Base-by-base conservation (phyloP, 1,284 basidiomycete genomes). In the Pseudomicrostroma phylloplanum region DNA sequence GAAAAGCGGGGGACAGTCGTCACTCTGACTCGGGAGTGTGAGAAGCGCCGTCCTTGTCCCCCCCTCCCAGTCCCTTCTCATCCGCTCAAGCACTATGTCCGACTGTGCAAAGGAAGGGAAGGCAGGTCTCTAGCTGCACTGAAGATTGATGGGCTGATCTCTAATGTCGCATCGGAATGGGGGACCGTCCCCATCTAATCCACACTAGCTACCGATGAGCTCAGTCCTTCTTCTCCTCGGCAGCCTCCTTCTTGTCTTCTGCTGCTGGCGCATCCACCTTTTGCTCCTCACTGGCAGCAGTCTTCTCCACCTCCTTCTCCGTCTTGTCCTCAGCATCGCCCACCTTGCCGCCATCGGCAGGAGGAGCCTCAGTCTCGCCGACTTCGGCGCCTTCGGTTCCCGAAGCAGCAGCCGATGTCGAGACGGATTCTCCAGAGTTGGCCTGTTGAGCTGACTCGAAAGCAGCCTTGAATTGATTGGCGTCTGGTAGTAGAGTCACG, bases 391-490 rank as follows among this genome's bases (percentile, higher is more conserved):
- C 43, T 42, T 63, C 63, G 8, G 63, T 25, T 6, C 13, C 15
- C 21, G 51, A 25, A 19, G 51, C 51, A n/a, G 46, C 46, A n/a
- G 17, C 46, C 23, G 46, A 48, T 36, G 30, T 36, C 30, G 30
- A 36, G 30, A 36, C 30, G n/a, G 46, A 48, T n/a, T 23, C 63
- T 23, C 59, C 62, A 30, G 66, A 66, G 65, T 77, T 77, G 61
- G 63, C 62, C 55, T 64, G 64, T 67, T 78, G 76, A 19, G 73
- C 75, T 1, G 25, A 42, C 62, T 77, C 73, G 43, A 78, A 77
- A 48, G 68, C 68, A n/a, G 69, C 71, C 70, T 78, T 78, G 71
- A 78, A 78, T 15, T 65, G 64, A 56, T 78, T 66, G 3, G 76
- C 76, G 58, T 78, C 68, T 69, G 56, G 19, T 36, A 53, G 43